phyloP scores from a whole-genome alignment of 2,329 filamentous ascomycete genomes.

The Cercospora berteroae region DNA sequence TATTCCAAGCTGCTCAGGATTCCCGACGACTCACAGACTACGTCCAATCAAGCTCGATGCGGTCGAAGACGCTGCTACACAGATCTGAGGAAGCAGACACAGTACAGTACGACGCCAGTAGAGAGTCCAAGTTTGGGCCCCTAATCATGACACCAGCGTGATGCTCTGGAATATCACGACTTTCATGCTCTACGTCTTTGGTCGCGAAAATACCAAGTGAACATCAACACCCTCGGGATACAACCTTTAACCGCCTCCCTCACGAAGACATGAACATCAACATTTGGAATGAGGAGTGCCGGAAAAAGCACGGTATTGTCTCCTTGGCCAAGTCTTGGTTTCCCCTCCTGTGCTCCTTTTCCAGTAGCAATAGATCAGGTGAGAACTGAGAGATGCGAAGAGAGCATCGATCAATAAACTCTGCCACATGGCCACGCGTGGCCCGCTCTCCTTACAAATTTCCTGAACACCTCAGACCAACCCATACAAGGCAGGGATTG shows the following conservation, averaged over 20 bases:
- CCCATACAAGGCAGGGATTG: background rate
- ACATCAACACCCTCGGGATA: background rate
- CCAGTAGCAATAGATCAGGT: background rate
- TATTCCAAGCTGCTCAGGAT: background rate
- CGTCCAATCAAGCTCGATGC: background rate
- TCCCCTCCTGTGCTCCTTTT: background rate
- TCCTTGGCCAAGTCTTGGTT: background rate
- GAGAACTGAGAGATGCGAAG: background rate
- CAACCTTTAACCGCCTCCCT: background rate
- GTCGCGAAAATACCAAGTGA: background rate
- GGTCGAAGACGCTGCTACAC: background rate
- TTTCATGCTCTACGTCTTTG: background rate
- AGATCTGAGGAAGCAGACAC: background rate
- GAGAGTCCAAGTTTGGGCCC: background rate
- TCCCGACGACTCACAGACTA: background rate
- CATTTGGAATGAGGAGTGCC: background rate
- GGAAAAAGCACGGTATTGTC: background rate
- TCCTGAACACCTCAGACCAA: background rate
- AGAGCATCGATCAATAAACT: background rate
- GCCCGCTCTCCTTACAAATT: background rate
- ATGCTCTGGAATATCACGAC: background rate
- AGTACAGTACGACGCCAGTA: background rate
- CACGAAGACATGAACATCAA: background rate
- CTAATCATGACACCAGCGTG: background rate
- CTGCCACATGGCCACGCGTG: background rate